These are phyloP conservation scores for Arxiozyma bovina DNA, from an alignment of 1,139 yeast species.

Conservation along the genomic window DNA sequence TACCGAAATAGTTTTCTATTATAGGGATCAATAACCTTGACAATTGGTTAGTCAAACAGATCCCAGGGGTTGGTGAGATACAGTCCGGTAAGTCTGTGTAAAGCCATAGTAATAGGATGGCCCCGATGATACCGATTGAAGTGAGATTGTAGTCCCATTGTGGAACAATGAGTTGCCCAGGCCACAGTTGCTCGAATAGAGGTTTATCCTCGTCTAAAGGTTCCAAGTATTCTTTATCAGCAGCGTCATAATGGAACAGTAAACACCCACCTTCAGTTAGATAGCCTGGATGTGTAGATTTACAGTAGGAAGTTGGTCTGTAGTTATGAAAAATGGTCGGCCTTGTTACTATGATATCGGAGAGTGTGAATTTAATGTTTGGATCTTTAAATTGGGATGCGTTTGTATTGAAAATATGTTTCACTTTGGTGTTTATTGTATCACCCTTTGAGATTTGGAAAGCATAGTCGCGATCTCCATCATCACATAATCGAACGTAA, in stretches of 20 bases:
- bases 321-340: slow-evolving; percentile 68
- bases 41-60: slow-evolving; percentile 63
- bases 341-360: slow-evolving; percentile 59
- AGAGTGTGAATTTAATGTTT: slow-evolving; percentile 10
- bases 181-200: slow-evolving; percentile 61
- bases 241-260: slow-evolving; percentile 56
- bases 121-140: slow-evolving; percentile 39
- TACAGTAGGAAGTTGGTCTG: slow-evolving; percentile 55
- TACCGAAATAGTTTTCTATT: slow-evolving; percentile 32
- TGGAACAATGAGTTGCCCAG: slow-evolving; percentile 85
- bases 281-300: slow-evolving; percentile 74
- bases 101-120: slow-evolving; percentile 49
- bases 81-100: slow-evolving; percentile 88
- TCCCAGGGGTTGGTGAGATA: slow-evolving; percentile 87
- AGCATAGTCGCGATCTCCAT: slow-evolving; percentile 80
- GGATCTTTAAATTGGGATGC: slow-evolving; percentile 17
- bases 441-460: slow-evolving; percentile 58
- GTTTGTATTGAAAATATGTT: slow-evolving; percentile 44
- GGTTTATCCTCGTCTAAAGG: slow-evolving; percentile 40
- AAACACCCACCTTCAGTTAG: slow-evolving; percentile 78
- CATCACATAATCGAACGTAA: slow-evolving; percentile 77
- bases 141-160: slow-evolving; percentile 56
- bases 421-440: slow-evolving; percentile 46
- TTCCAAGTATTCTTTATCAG: slow-evolving; percentile 37
- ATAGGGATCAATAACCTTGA: slow-evolving; percentile 34